Percentiles rank a stretch among this genome's conserved stretches.
These are phyloP conservation scores for Leptomonas seymouri DNA, from an alignment of 208 protist genomes.

Conservation along the genomic window DNA sequence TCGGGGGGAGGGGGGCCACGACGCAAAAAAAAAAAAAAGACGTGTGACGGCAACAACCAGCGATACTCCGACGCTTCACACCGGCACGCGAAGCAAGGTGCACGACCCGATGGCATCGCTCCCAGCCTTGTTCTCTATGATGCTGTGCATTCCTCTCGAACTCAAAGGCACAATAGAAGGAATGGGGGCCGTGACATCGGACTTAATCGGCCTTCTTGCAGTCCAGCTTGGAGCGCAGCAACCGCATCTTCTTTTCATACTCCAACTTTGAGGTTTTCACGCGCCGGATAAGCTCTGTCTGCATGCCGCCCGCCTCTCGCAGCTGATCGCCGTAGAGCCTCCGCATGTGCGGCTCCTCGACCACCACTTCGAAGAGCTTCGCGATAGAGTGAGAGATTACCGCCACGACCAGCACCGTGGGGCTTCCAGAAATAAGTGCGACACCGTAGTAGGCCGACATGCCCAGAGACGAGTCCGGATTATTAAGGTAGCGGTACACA, in stretches of 20 bases:
- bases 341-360: conserved; percentile 83
- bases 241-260: conserved; percentile 44
- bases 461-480: conserved; percentile 90
- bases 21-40: background rate
- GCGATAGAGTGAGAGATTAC: conserved; percentile 73
- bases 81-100: no score
- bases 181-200: background rate
- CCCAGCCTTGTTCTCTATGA: background rate
- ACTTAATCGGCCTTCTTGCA: conserved; percentile 30
- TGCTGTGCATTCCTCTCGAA: no score
- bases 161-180: background rate
- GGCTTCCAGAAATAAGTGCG: conserved; percentile 86
- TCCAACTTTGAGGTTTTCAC: conserved; percentile 44
- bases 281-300: conserved; percentile 48
- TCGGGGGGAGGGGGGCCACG: no score
- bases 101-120: background rate
- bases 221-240: conserved; percentile 43
- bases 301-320: conserved; percentile 56
- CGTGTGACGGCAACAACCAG: background rate
- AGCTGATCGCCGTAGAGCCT: conserved; percentile 53
- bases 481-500: conserved; percentile 96
- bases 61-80: background rate
- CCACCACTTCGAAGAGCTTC: conserved; percentile 81
- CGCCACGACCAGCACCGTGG: conserved; percentile 68
- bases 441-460: conserved; percentile 91